These are phyloP conservation scores for Epichloe aotearoae DNA, from an alignment of 2,329 filamentous ascomycete genomes.

Conservation along the genomic window DNA sequence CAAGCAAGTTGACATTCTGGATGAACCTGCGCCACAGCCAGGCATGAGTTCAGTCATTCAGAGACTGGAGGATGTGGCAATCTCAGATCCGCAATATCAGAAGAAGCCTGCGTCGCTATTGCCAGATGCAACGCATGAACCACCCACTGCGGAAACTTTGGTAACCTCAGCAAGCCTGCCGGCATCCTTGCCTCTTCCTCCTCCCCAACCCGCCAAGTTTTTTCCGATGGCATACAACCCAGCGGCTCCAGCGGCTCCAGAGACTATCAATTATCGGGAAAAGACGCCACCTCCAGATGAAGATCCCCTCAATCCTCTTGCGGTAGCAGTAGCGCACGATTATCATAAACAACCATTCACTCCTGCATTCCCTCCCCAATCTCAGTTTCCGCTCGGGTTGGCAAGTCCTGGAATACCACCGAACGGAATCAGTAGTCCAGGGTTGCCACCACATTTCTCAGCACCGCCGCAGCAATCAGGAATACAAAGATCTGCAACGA, in stretches of 20 bases:
- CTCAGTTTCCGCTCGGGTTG: constrained; percentile 28
- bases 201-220: constrained; percentile 30
- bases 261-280: constrained; percentile 58
- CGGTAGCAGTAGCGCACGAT: constrained; percentile 44
- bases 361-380: constrained; percentile 35
- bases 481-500: constrained; percentile 34
- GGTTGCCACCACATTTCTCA: constrained; percentile 28
- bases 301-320: constrained; percentile 43
- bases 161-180: constrained; percentile 10
- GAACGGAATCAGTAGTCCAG: background rate
- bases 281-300: constrained; percentile 71
- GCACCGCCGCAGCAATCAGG: constrained; percentile 27
- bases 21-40: constrained; percentile 44
- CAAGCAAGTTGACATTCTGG: constrained; percentile 46
- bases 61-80: constrained; percentile 57
- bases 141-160: constrained; percentile 5
- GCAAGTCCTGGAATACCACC: constrained; percentile 24
- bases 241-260: constrained; percentile 61
- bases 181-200: constrained; percentile 5
- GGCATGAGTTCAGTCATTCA: constrained; percentile 59
- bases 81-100: constrained; percentile 42
- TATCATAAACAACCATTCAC: constrained; percentile 40
- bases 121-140: constrained; percentile 8
- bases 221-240: constrained; percentile 65
- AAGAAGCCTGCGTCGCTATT: constrained; percentile 10